These are phyloP conservation scores for Volvariella surrecta DNA, from an alignment of 1,284 basidiomycete genomes.

Conservation along the genomic window DNA sequence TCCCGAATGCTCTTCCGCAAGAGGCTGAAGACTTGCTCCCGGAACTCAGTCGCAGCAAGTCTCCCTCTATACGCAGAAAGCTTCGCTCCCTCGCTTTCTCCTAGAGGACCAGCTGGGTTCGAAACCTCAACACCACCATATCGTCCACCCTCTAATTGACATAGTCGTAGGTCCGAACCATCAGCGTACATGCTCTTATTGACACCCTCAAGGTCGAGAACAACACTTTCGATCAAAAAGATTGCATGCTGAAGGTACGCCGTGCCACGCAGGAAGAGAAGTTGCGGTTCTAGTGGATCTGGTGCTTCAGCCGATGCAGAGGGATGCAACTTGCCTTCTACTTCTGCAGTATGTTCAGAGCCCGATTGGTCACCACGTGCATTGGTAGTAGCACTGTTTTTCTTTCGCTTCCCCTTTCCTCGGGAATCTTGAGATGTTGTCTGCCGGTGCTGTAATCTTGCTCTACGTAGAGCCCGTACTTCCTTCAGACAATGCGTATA, in stretches of 20 bases:
- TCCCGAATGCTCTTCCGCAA: constrained; percentile 70
- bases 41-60: constrained; percentile 42
- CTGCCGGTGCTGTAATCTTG: constrained; percentile 41
- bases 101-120: constrained; percentile 67
- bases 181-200: constrained; percentile 46
- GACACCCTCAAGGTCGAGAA: constrained; percentile 61
- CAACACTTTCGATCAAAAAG: constrained; percentile 58
- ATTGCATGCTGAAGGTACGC: constrained; percentile 72
- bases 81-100: constrained; percentile 48
- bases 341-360: constrained; percentile 20
- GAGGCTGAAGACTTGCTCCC: constrained; percentile 47
- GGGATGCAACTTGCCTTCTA: constrained; percentile 45
- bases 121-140: constrained; percentile 74
- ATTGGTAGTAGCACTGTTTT: constrained; percentile 33
- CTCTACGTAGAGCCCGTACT: constrained; percentile 58
- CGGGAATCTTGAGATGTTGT: constrained; percentile 23
- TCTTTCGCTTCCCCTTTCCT: constrained; percentile 42
- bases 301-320: constrained; percentile 67
- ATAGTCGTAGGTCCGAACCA: constrained; percentile 64
- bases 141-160: constrained; percentile 57
- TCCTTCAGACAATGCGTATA: constrained; percentile 74
- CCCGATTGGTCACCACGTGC: constrained; percentile 29
- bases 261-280: constrained; percentile 73
- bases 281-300: constrained; percentile 71
- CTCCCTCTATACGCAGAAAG: constrained; percentile 49